A percentile compares a stretch with the other conserved stretches of the same genome.
phyloP scores from a whole-genome alignment of 1,284 basidiomycete species.

The Quambalaria eucalypti region DNA sequence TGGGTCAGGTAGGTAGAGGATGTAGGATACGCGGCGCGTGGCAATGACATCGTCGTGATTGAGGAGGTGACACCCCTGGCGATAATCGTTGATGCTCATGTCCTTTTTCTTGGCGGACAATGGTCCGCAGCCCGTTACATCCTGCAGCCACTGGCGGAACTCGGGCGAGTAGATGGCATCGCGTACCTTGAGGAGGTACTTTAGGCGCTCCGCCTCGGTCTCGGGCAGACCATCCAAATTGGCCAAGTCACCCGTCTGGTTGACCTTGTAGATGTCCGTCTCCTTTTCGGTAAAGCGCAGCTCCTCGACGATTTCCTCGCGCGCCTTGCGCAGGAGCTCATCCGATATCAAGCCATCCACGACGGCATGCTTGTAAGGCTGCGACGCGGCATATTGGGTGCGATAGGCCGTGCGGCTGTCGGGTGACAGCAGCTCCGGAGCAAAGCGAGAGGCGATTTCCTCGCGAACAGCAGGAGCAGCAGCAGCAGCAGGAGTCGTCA shows the following conservation, averaged over 20 bases:
- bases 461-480: no score
- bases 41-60: slow-evolving; percentile 76
- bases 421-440: not conserved
- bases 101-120: slow-evolving; percentile 85
- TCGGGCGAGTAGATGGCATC: slow-evolving; percentile 81
- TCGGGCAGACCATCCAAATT: slow-evolving; percentile 69
- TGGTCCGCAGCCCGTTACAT: slow-evolving; percentile 86
- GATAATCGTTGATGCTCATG: slow-evolving; percentile 89
- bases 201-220: slow-evolving; percentile 35
- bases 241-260: slow-evolving; percentile 93
- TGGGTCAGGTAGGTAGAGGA: slow-evolving; percentile 89
- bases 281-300: slow-evolving; percentile 92
- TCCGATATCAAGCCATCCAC: slow-evolving; percentile 77
- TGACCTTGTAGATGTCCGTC: slow-evolving; percentile 98
- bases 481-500: no score
- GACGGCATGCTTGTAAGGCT: slow-evolving; percentile 74
- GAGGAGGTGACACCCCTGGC: slow-evolving; percentile 73
- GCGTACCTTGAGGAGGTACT: slow-evolving; percentile 59
- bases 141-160: slow-evolving; percentile 75
- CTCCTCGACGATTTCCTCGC: slow-evolving; percentile 69
- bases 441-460: not conserved
- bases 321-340: slow-evolving; percentile 65
- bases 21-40: slow-evolving; percentile 86
- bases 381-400: slow-evolving; percentile 20
- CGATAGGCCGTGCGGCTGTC: not conserved